These are phyloP conservation scores for Orychophragmus violaceus DNA, from an alignment of 345 rosid species.

Conservation along the genomic window DNA sequence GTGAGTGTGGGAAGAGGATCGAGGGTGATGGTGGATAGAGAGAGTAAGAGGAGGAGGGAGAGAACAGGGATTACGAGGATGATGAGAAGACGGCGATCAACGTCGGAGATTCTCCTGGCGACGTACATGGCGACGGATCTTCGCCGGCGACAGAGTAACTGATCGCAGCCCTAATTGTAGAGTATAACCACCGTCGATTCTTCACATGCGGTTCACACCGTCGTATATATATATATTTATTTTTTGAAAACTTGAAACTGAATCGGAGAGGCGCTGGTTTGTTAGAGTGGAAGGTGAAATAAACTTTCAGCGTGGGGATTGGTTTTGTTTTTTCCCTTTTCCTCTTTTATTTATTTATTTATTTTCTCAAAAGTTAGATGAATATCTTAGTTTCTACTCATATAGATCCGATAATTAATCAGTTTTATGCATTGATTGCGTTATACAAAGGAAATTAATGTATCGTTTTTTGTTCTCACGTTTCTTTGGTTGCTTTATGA, in stretches of 20 bases:
- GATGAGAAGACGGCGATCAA: conserved; percentile 41
- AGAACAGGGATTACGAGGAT: conserved; percentile 27
- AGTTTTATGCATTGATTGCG: neutral
- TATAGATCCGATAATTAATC: neutral
- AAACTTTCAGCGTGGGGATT: conserved; percentile 26
- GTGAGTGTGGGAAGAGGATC: conserved; percentile 26
- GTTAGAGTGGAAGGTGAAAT: conserved; percentile 28
- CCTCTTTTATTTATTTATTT: neutral
- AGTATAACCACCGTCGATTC: neutral
- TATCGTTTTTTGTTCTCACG: neutral
- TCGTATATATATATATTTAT: neutral
- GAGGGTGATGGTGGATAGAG: conserved; percentile 16
- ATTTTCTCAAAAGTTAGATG: neutral
- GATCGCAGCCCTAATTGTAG: too few species aligned
- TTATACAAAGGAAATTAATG: neutral
- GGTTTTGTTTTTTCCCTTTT: neutral
- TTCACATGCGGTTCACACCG: too few species aligned
- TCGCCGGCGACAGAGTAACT: neutral
- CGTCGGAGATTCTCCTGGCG: conserved; percentile 33
- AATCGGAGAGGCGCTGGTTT: conserved; percentile 11
- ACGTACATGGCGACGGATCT: conserved; percentile 19
- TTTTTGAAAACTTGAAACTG: neutral
- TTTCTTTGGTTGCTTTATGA: neutral
- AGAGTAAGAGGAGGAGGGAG: conserved; percentile 27
- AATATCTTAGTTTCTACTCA: neutral